Base-by-base conservation (phyloP, 441 rosid species). In the Erodium chrysanthum region DNA sequence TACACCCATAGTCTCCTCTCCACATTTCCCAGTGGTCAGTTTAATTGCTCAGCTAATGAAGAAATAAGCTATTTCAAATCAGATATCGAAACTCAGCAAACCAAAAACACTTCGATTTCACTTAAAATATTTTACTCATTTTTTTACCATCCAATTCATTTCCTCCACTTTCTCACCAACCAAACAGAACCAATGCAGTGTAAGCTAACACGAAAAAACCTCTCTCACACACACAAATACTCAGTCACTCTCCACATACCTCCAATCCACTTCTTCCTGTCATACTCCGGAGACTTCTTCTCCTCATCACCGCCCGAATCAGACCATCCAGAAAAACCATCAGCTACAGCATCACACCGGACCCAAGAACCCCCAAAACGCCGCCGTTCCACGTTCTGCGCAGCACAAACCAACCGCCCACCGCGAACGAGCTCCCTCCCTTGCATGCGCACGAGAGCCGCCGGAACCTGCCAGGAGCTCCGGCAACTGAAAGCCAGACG, bases 291-390 rank as follows among this genome's bases (percentile, higher is more conserved):
- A 11, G 77, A 54, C 50, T 71, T 73, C 33, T 84, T 31, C 67
- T 18, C 17, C 82, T 54, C 60, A 20, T 64, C 81, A 20, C 71
- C 75, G 64, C 75, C 87, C 5, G 87, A 81, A 73, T 81, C 83
- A 23, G 86, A 68, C 97, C 97, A 88, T 7, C 97, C 98, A 44
- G 88, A 69, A 65, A 89, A 83, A 23, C 65, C 75, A 82, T 80
- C 86, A 0, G 75, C 68, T 7, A 77, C 33, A 42, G 84, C 79
- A 68, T 80, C 80, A 35, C 80, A 70, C 54, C 71, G 72, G 33
- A 70, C 69, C 82, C 78, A 77, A 6, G 77, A 70, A 37, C 75
- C 70, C 48, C 71, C 64, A 37, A 48, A 18, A 59, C 74, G 78
- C 48, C 73, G 75, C 42, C 71, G 68, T 71, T 67, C 81, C 8